Evolutionary conservation across 495 filamentous ascomycete genomes (phyloP).

Genomic region (Clohesyomyces aquaticus): DNA sequence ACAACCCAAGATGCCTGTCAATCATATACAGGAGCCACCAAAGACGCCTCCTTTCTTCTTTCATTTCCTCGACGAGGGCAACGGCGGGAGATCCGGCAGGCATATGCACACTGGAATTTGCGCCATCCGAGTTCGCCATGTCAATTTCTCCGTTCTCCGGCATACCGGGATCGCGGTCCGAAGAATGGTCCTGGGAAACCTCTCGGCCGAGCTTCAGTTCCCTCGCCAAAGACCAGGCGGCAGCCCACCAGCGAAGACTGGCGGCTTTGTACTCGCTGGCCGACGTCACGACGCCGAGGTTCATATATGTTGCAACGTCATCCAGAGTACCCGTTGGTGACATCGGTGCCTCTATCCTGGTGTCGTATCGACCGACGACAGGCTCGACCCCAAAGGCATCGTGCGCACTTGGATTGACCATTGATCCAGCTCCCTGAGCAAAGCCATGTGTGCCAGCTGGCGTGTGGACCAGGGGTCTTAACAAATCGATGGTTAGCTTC

Average conservation of each 20-base stretch:
- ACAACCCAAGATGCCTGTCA: conserved; percentile 56
- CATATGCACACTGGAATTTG: conserved; percentile 13
- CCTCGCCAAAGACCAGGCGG: conserved; percentile 33
- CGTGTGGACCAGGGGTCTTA: conserved; percentile 37
- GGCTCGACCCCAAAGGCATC: conserved; percentile 35
- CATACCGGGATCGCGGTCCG: conserved; percentile 16
- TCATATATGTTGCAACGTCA: conserved; percentile 40
- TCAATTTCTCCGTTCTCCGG: conserved; percentile 20
- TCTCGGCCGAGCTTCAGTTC: conserved; percentile 39
- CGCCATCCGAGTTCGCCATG: conserved; percentile 22
- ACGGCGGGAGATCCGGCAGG: conserved; percentile 27
- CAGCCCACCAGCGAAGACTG: conserved; percentile 20
- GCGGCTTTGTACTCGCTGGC: conserved; percentile 41
- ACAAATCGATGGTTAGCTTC: conserved; percentile 44
- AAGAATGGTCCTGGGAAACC: conserved; percentile 15
- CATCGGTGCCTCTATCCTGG: conserved; percentile 22
- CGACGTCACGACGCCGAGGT: conserved; percentile 37
- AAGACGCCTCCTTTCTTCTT: conserved; percentile 55
- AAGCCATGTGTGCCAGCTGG: conserved; percentile 30
- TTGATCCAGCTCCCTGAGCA: conserved; percentile 17
- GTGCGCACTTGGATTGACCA: conserved; percentile 28
- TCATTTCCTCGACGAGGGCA: conserved; percentile 45
- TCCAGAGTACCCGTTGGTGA: conserved; percentile 32
- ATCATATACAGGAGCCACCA: conserved; percentile 59
- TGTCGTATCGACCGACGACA: conserved; percentile 21